Evolutionary conservation across 768 basidiomycete species (phyloP).

Genomic region (Russula lepida): DNA sequence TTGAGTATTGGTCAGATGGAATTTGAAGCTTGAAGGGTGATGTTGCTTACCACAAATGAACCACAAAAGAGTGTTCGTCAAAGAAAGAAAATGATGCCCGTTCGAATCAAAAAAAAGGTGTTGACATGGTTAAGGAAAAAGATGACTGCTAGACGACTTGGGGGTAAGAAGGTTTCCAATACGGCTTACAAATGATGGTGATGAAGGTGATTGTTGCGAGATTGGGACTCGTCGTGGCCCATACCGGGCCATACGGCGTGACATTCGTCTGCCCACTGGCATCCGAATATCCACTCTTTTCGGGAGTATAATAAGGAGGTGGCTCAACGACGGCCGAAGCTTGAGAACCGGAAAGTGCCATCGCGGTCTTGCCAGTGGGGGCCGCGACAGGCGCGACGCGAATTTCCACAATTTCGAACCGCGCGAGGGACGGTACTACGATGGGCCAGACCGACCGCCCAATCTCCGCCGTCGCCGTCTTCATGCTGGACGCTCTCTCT

Average conservation of each 20-base stretch:
- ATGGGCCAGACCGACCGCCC: constrained; percentile 23
- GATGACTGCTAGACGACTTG: background rate
- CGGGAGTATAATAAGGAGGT: constrained; percentile 11
- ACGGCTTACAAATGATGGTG: background rate
- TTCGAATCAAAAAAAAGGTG: background rate
- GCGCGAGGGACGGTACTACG: constrained; percentile 20
- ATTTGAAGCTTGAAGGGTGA: too few relatives aligned
- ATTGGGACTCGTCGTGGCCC: background rate
- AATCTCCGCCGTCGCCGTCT: constrained; percentile 21
- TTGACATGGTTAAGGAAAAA: background rate
- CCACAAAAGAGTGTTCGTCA: too few relatives aligned
- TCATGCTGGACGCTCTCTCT: constrained; percentile 1
- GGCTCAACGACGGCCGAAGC: background rate
- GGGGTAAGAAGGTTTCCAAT: background rate
- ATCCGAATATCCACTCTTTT: background rate
- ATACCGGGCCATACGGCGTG: too few relatives aligned
- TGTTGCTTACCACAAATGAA: too few relatives aligned
- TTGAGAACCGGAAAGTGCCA: background rate
- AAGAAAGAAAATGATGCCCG: too few relatives aligned
- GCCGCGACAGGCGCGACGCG: background rate
- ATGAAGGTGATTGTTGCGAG: background rate
- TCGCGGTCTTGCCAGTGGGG: background rate
- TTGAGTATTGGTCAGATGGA: too few relatives aligned
- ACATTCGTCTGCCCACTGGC: background rate
- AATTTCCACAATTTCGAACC: constrained; percentile 27